phyloP scores from a whole-genome alignment of 2,329 filamentous ascomycete species.

The Myriosclerotinia curreyana region DNA sequence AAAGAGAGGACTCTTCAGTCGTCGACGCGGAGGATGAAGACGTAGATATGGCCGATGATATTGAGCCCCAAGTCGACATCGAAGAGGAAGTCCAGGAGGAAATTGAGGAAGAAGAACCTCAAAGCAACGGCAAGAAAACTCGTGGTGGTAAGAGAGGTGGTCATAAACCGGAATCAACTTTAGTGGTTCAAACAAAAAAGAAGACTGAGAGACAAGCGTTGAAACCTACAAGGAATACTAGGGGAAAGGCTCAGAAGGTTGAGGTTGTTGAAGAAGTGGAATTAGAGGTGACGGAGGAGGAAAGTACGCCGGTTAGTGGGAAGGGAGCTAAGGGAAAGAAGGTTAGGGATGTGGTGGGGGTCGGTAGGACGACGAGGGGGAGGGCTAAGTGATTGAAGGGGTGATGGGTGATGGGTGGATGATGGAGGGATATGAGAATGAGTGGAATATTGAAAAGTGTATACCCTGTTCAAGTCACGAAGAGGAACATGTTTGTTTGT shows the following conservation, averaged over 20 bases:
- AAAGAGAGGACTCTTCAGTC: slow-evolving; percentile 34
- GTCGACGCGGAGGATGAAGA: slow-evolving; percentile 21
- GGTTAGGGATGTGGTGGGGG: background rate
- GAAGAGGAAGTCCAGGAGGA: background rate
- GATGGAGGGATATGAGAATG: background rate
- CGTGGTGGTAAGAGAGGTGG: background rate
- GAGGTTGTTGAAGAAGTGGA: background rate
- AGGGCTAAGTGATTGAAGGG: slow-evolving; percentile 1
- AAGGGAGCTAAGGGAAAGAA: slow-evolving; percentile 1
- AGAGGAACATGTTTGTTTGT: no score
- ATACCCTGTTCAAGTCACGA: background rate
- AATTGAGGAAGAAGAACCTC: background rate
- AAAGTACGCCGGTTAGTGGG: background rate
- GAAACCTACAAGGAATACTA: slow-evolving; percentile 6
- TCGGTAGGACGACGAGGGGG: slow-evolving; percentile 2
- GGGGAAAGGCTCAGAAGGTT: background rate
- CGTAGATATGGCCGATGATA: background rate
- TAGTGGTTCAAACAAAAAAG: background rate
- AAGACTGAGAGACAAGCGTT: background rate
- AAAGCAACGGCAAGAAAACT: slow-evolving; percentile 6
- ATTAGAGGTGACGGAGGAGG: background rate
- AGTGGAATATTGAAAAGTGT: background rate
- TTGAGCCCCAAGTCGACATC: background rate
- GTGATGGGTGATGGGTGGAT: background rate
- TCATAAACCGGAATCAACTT: background rate